A percentile compares a stretch with the other conserved stretches of the same genome.
phyloP scores from a whole-genome alignment of 768 basidiomycete species.

The Coprinopsis marcescibilis region DNA sequence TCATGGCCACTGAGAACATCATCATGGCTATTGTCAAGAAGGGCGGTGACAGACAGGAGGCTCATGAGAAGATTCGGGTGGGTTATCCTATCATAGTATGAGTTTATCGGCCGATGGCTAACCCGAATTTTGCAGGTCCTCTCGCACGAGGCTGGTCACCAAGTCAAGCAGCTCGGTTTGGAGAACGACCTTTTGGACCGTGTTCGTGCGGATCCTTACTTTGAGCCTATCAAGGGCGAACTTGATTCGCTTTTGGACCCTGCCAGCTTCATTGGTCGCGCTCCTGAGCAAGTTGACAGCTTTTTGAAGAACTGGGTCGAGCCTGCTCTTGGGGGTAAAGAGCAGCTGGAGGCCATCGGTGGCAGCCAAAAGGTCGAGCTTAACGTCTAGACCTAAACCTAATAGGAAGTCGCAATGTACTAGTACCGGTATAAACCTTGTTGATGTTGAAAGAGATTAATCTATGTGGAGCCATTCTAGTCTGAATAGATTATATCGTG shows the following conservation, averaged over 20 bases:
- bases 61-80: slow-evolving; percentile 92
- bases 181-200: slow-evolving; percentile 96
- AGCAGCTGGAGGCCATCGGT: slow-evolving; percentile 47
- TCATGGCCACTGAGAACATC: slow-evolving; percentile 99
- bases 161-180: slow-evolving; percentile 91
- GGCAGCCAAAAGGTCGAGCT: slow-evolving; percentile 59
- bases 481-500: too few species aligned
- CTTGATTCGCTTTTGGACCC: slow-evolving; percentile 81
- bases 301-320: slow-evolving; percentile 85
- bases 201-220: slow-evolving; percentile 76
- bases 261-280: slow-evolving; percentile 84
- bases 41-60: slow-evolving; percentile 93
- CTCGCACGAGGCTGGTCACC: slow-evolving; percentile 89
- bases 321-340: slow-evolving; percentile 65
- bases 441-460: neutral
- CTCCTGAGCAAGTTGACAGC: slow-evolving; percentile 89
- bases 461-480: neutral
- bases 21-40: slow-evolving; percentile 98
- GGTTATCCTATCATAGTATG: slow-evolving; percentile 17
- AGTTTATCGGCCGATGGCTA: neutral
- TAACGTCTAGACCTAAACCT: slow-evolving; percentile 36
- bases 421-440: neutral
- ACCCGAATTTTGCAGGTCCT: slow-evolving; percentile 50
- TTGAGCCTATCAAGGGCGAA: slow-evolving; percentile 77
- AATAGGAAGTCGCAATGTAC: neutral